Conservation (phyloP, 169 alveolate species). For the Plasmodium gaboni region DNA sequence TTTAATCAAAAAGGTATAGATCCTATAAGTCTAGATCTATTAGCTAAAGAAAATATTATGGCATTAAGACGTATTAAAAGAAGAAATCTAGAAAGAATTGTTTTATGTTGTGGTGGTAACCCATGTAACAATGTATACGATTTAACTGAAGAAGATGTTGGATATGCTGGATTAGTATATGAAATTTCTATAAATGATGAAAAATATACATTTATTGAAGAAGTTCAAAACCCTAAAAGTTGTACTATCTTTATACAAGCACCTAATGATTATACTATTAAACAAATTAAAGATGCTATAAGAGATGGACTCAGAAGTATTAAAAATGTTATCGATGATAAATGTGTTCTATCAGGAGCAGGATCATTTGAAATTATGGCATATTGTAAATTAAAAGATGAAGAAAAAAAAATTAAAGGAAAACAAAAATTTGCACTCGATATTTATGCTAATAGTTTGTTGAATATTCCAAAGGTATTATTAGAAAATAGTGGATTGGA, state of each 20-base stretch:
- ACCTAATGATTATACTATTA: conserved; percentile 97
- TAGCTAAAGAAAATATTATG: conserved; percentile 98
- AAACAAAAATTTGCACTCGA: conserved; percentile 96
- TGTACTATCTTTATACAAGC: conserved; percentile 98
- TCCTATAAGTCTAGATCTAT: conserved; percentile 98
- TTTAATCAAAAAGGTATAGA: conserved; percentile 99
- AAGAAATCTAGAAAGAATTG: conserved; percentile 98
- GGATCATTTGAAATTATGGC: conserved; percentile 98
- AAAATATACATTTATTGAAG: conserved; percentile 98
- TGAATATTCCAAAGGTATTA: conserved; percentile 94
- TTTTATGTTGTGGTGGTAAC: conserved; percentile 99
- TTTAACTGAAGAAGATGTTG: conserved; percentile 95
- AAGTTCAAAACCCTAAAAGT: conserved; percentile 95
- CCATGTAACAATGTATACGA: conserved; percentile 98
- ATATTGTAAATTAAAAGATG: conserved; percentile 88
- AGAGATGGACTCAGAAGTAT: conserved; percentile 99
- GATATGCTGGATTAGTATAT: conserved; percentile 96
- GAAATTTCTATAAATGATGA: conserved; percentile 98
- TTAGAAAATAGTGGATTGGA: conserved; percentile 99
- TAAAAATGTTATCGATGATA: conserved; percentile 96
- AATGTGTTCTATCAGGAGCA: conserved; percentile 97
- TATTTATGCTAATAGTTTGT: conserved; percentile 96
- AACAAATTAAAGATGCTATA: conserved; percentile 96
- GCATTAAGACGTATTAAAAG: conserved; percentile 97
- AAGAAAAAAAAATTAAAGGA: conserved; percentile 91